Conservation (phyloP, 129 eudicot species). For the Rutidosis leptorrhynchoides region DNA sequence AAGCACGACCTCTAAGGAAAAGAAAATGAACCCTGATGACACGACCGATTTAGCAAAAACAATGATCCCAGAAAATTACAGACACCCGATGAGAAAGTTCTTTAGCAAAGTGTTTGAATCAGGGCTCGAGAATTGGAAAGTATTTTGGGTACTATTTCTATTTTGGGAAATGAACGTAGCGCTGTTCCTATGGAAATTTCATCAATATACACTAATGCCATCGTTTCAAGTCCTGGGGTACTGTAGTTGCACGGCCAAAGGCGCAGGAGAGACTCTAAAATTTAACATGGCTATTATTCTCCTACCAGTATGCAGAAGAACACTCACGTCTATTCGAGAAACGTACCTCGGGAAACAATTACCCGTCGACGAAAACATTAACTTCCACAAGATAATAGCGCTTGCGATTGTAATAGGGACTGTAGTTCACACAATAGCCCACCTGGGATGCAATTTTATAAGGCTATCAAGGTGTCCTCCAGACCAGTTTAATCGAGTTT, state of each 20-base stretch:
- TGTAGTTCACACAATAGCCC: slow-evolving; percentile 36
- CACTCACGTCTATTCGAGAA: slow-evolving; percentile 50
- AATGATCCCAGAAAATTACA: slow-evolving; percentile 70
- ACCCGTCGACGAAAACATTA: slow-evolving; percentile 59
- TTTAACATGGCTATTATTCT: slow-evolving; percentile 70
- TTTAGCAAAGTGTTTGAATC: slow-evolving; percentile 40
- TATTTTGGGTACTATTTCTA: slow-evolving; percentile 50
- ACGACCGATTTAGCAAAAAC: slow-evolving; percentile 64
- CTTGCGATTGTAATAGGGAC: slow-evolving; percentile 43
- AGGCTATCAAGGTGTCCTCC: slow-evolving; percentile 35
- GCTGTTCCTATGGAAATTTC: slow-evolving; percentile 65
- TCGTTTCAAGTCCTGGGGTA: slow-evolving; percentile 49
- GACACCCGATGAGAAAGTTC: slow-evolving; percentile 50
- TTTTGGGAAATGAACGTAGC: slow-evolving; percentile 51
- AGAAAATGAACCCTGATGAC: slow-evolving; percentile 29
- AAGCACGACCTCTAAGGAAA: slow-evolving; percentile 47
- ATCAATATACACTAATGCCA: slow-evolving; percentile 33
- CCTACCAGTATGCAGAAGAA: slow-evolving; percentile 60
- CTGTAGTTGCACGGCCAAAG: slow-evolving; percentile 62
- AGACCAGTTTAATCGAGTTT: slow-evolving; percentile 33
- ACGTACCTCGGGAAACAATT: slow-evolving; percentile 37
- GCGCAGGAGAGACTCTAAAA: slow-evolving; percentile 63
- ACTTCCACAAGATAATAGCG: slow-evolving; percentile 54
- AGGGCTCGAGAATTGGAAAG: slow-evolving; percentile 68
- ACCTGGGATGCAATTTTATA: slow-evolving; percentile 40